A percentile compares a stretch with the other conserved stretches of the same genome.
Conservation (phyloP, 257 asterid species). For the Solanum pennellii region DNA sequence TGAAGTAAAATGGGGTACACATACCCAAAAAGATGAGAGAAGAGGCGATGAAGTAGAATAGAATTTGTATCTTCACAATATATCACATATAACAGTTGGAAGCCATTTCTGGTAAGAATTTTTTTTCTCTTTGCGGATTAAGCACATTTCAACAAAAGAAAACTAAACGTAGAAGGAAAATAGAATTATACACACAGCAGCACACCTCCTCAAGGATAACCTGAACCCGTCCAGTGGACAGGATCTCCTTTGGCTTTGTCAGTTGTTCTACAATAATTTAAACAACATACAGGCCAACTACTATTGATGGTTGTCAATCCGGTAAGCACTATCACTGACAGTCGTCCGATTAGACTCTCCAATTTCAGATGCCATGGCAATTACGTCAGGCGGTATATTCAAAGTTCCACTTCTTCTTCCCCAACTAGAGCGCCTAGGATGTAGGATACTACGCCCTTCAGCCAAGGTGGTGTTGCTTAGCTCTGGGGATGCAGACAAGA, state of each 20-base stretch:
- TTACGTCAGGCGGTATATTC: slow-evolving; percentile 14
- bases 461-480: slow-evolving; percentile 4
- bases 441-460: slow-evolving; percentile 17
- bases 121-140: neutral
- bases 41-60: neutral
- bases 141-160: neutral
- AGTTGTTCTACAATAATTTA: neutral
- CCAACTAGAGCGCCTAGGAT: slow-evolving; percentile 26
- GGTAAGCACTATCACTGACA: slow-evolving; percentile 4
- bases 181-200: slow-evolving; percentile 1
- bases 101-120: neutral
- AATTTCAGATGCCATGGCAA: slow-evolving; percentile 3
- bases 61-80: neutral
- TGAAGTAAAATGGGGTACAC: neutral
- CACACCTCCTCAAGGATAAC: neutral
- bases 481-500: slow-evolving; percentile 7
- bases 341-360: slow-evolving; percentile 23
- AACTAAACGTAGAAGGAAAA: neutral
- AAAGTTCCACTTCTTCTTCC: slow-evolving; percentile 24
- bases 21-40: neutral
- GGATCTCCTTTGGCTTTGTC: neutral
- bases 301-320: slow-evolving; percentile 12
- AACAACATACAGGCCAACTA: neutral
- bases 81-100: neutral
- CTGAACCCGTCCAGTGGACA: neutral